Conservation (phyloP, 257 asterid genomes). For the Agastache rugosa region DNA sequence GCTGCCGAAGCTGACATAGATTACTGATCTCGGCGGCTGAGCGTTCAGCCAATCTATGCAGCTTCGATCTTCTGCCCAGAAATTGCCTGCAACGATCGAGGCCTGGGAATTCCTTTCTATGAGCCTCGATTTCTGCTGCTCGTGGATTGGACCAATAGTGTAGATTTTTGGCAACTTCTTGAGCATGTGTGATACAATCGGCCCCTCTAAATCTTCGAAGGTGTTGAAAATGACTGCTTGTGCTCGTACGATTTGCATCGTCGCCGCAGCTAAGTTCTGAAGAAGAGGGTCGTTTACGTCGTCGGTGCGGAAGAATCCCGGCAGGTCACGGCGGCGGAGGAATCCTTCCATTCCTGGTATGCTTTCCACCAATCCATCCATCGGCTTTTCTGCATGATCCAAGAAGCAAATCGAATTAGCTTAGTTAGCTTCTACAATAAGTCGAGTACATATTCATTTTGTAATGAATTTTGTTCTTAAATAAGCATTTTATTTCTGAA, state of each 20-base stretch:
- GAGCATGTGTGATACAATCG: slow-evolving; percentile 45
- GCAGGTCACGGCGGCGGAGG: slow-evolving; percentile 72
- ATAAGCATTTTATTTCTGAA: too few species aligned
- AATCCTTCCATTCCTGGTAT: slow-evolving; percentile 66
- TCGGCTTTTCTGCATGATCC: not conserved
- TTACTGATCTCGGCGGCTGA: slow-evolving; percentile 55
- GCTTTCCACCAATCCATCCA: slow-evolving; percentile 50
- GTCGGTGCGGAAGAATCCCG: slow-evolving; percentile 52
- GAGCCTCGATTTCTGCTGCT: slow-evolving; percentile 44
- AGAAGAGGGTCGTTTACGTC: slow-evolving; percentile 42
- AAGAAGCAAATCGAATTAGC: not conserved
- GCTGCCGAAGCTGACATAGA: slow-evolving; percentile 72
- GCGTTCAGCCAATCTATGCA: slow-evolving; percentile 63
- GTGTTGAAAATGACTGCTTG: slow-evolving; percentile 64
- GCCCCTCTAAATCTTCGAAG: slow-evolving; percentile 59
- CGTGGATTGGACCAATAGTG: slow-evolving; percentile 69
- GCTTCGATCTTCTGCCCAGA: slow-evolving; percentile 58
- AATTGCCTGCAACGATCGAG: slow-evolving; percentile 34
- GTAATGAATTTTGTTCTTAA: too few species aligned
- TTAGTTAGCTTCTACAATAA: too few species aligned
- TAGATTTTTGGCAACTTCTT: slow-evolving; percentile 51
- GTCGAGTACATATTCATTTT: too few species aligned
- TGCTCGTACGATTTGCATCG: slow-evolving; percentile 38
- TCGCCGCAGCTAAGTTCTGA: not conserved
- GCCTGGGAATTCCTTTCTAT: not conserved